Base-by-base conservation (phyloP, 345 rosid species). In the Populus pruinosa region DNA sequence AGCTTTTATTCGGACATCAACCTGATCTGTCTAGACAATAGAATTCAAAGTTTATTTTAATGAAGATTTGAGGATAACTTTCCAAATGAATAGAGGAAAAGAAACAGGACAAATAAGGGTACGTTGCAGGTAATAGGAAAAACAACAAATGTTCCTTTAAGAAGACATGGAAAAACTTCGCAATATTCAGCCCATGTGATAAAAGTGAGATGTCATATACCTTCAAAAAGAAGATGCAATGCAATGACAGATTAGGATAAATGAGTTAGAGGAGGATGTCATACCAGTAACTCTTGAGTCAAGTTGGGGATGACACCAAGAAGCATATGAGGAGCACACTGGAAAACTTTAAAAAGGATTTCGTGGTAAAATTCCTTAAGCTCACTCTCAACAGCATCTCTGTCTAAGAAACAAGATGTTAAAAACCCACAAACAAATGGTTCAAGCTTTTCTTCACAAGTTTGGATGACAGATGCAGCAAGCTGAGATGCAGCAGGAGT, bases 1-100 rank as follows among this genome's bases (percentile, higher is more conserved):
- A 67, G 98, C 97, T 86, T 91, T 95, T 84, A 92, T 86, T 80
- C 98, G 91, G 70, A 90, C 89, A 79, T 95, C 97, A 44, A 92
- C 98, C 85, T 92, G 98, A 87, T 93, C 97, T 80, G 90, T 85
- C 98, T 94, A 84, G 72, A 89, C 62, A 80, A 59, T 73, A 47
- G 67, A 44, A 61, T 11, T 18, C 17, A 69, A 9, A 69, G 56
- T 33, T 53, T 49, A 49, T 69, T 17, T 41, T 21, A 50, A 64
- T 36, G 38, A 31, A 68, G 20, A 70, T 6, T 20, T 2, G 25
- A 70, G 39, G 20, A 73, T 47, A 68, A 41, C 23, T 68, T 74
- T 5, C 27, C 36, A 20, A 49, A 21, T 25, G 21, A 13, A 17
- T 23, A 16, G n/a, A 12, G 16, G 36, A 29, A 23, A 25, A 67